Conservation (phyloP, 2,329 filamentous ascomycete species). For the Colletotrichum sp. region DNA sequence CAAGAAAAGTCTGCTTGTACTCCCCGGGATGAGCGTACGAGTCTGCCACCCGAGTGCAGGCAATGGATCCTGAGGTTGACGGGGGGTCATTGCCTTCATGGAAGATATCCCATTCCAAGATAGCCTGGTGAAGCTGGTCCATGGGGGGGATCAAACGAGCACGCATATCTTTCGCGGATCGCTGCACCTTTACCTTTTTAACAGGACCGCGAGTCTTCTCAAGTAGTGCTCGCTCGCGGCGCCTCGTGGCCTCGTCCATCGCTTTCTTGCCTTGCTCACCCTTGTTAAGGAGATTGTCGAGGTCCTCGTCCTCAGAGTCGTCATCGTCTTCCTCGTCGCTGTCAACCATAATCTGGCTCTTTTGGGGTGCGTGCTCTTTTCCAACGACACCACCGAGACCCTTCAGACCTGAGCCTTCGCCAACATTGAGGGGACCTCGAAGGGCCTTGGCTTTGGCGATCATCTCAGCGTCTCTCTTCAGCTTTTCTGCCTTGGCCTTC, state of each 20-base stretch:
- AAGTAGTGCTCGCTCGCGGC: slow-evolving; percentile 52
- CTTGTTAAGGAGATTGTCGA: slow-evolving; percentile 53
- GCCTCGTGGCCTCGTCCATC: slow-evolving; percentile 52
- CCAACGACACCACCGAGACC: slow-evolving; percentile 73
- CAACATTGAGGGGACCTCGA: slow-evolving; percentile 61
- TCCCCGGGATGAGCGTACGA: slow-evolving; percentile 77
- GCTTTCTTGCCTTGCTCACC: slow-evolving; percentile 53
- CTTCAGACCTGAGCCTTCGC: slow-evolving; percentile 80
- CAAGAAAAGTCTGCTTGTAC: slow-evolving; percentile 91
- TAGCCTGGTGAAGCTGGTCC: slow-evolving; percentile 80
- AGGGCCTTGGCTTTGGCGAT: slow-evolving; percentile 73
- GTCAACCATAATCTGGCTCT: slow-evolving; percentile 90
- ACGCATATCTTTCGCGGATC: slow-evolving; percentile 92
- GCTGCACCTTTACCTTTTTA: slow-evolving; percentile 80
- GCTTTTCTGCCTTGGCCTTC: slow-evolving; percentile 65
- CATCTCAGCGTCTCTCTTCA: slow-evolving; percentile 72
- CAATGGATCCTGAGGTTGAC: slow-evolving; percentile 57
- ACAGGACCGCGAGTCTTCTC: slow-evolving; percentile 72
- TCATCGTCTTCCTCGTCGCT: slow-evolving; percentile 70
- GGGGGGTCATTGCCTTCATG: slow-evolving; percentile 87
- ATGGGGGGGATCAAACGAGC: slow-evolving; percentile 91
- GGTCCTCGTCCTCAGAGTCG: slow-evolving; percentile 60
- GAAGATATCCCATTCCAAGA: slow-evolving; percentile 95
- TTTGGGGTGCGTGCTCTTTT: slow-evolving; percentile 77
- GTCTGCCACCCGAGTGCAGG: slow-evolving; percentile 78